These are phyloP conservation scores for Trichomonas gallinae DNA, from an alignment of 208 protist genomes.

Conservation along the genomic window DNA sequence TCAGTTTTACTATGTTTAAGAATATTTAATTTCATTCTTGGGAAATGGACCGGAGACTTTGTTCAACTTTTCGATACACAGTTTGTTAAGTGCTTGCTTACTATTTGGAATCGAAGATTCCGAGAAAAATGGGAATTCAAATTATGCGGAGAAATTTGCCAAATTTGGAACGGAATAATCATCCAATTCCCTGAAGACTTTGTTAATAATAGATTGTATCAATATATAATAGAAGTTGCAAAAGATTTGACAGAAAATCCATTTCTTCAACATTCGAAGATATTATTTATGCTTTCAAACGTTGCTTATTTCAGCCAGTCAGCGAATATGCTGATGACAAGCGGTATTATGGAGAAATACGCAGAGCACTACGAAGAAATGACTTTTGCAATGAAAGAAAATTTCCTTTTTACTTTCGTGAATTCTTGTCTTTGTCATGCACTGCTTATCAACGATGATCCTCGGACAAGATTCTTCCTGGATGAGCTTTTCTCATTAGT, in stretches of 20 bases:
- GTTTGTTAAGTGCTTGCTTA: neutral
- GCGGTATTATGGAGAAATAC: neutral
- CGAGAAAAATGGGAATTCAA: neutral
- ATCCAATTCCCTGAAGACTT: neutral
- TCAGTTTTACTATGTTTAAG: neutral
- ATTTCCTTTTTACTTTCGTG: neutral
- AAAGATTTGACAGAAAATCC: neutral
- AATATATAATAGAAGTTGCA: neutral
- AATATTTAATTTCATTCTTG: neutral
- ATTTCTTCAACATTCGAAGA: neutral
- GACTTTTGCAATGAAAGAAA: neutral
- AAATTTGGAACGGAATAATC: neutral
- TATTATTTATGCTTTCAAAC: neutral
- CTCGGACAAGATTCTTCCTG: neutral
- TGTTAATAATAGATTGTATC: neutral
- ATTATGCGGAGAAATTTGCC: neutral
- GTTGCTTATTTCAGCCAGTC: neutral
- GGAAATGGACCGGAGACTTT: neutral
- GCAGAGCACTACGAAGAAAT: neutral
- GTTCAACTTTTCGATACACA: neutral
- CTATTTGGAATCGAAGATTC: neutral
- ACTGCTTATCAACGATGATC: neutral
- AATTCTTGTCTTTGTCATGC: neutral
- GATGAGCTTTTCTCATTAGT: neutral
- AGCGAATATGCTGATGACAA: neutral